Evolutionary conservation across 2,329 filamentous ascomycete species (phyloP).

Genomic region (Curvularia sp.): DNA sequence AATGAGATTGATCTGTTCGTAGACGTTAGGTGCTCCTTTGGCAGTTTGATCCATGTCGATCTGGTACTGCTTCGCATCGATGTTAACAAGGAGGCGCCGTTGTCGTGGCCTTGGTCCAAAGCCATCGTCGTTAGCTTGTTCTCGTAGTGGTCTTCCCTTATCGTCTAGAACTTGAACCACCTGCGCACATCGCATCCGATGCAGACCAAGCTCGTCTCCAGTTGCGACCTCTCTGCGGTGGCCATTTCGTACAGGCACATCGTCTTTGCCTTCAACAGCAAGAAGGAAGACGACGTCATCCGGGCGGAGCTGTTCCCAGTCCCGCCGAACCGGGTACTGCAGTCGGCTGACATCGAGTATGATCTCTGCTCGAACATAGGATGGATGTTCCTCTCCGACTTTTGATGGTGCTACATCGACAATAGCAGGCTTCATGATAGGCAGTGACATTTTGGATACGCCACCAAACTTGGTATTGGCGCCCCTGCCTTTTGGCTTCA

Average conservation of each 20-base stretch:
- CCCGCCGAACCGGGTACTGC: slow-evolving; percentile 75
- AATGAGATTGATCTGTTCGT: slow-evolving; percentile 84
- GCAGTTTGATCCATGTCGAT: slow-evolving; percentile 72
- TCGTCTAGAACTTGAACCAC: slow-evolving; percentile 87
- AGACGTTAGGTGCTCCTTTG: slow-evolving; percentile 76
- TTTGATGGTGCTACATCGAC: slow-evolving; percentile 82
- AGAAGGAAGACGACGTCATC: slow-evolving; percentile 92
- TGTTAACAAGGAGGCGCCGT: slow-evolving; percentile 76
- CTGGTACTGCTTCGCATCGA: slow-evolving; percentile 81
- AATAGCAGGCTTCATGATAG: slow-evolving; percentile 84
- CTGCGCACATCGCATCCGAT: slow-evolving; percentile 79
- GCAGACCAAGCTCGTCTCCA: slow-evolving; percentile 71
- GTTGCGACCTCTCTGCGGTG: slow-evolving; percentile 53
- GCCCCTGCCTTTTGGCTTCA: slow-evolving; percentile 75
- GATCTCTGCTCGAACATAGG: slow-evolving; percentile 85
- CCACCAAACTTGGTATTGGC: slow-evolving; percentile 75
- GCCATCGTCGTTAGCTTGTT: slow-evolving; percentile 69
- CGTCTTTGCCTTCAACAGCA: slow-evolving; percentile 69
- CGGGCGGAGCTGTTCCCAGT: slow-evolving; percentile 87
- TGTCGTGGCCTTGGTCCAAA: slow-evolving; percentile 64
- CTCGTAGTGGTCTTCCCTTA: slow-evolving; percentile 75
- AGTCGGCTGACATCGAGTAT: slow-evolving; percentile 81
- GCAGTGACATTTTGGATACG: slow-evolving; percentile 89
- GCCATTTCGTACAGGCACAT: slow-evolving; percentile 63
- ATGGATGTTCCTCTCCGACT: slow-evolving; percentile 84